Evolutionary conservation across 192 early-diverging fungal genomes (phyloP), one percentile per base, ranked within the genome.

Genomic region (Podila minutissima): DNA sequence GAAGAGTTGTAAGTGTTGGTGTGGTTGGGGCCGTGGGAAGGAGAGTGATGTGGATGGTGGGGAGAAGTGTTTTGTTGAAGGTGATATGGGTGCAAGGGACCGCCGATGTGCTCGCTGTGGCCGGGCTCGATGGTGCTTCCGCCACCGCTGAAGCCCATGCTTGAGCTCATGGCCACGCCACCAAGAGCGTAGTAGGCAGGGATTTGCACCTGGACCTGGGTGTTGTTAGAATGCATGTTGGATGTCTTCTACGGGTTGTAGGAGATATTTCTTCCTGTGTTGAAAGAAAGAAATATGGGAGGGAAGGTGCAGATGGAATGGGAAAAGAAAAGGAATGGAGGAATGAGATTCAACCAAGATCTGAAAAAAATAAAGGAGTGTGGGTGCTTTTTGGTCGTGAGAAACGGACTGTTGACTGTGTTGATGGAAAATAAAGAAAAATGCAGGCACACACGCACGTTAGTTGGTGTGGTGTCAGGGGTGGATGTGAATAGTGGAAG

Each of bases 121-220:
- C 12, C 41, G 15, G 41, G 41, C 41, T 46, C 49, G 49, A 64
- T 64, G 33, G 60, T 67, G 59, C 28, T 26, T 32, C 66, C 61
- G 31, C 60, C 58, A 5, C 73, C 66, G 60, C 61, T 59, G 59
- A 67, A 67, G 8, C 65, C 63, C 17, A 79, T 64, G 38, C 66
- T 58, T 11, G 29, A 29, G 49, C 53, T 67, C 69, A 78, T 71
- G 64, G 75, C 75, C 2, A 79, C 75, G 15, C 69, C 63, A 49
- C 75, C 70, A 51, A 79, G 75, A n/a, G 75, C 64, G 24, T 79
- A 79, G 53, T 71, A 79, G 53, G 74, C 67, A 58, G 69, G 69
- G 29, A 76, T 69, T 15, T 72, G 69, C 41, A 79, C 75, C 60
- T 79, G 75, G 22, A 79, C 70, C 49, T 79, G 75, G 12, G 69